phyloP scores from a whole-genome alignment of 495 filamentous ascomycete species.

The Tuber melanosporum region DNA sequence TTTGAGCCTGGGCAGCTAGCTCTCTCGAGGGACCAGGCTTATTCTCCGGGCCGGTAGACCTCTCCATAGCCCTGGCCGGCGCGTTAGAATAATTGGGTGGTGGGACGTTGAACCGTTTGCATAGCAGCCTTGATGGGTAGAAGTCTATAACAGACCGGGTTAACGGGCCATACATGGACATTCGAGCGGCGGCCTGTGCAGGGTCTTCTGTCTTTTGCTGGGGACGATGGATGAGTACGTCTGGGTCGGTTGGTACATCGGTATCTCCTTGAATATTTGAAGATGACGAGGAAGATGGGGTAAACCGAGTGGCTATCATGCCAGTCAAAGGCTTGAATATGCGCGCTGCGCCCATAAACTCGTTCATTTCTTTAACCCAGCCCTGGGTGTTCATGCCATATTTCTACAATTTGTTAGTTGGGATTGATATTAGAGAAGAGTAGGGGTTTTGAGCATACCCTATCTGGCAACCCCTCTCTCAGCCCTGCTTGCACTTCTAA shows the following conservation, averaged over 20 bases:
- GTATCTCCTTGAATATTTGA: conserved; percentile 44
- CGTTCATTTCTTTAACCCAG: conserved; percentile 71
- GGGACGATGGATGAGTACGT: conserved; percentile 52
- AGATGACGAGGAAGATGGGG: conserved; percentile 55
- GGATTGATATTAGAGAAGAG: neutral
- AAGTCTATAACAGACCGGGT: conserved; percentile 68
- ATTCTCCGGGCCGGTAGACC: conserved; percentile 33
- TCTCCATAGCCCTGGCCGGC: conserved; percentile 42
- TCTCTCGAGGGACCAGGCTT: conserved; percentile 39
- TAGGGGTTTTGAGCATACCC: conserved; percentile 38
- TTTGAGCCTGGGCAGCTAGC: conserved; percentile 47
- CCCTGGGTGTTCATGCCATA: conserved; percentile 59
- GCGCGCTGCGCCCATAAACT: conserved; percentile 80
- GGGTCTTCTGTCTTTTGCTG: conserved; percentile 65
- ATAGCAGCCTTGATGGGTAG: conserved; percentile 74
- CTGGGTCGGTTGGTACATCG: conserved; percentile 37
- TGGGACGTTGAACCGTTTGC: conserved; percentile 84
- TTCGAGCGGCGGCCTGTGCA: conserved; percentile 75
- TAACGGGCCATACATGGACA: conserved; percentile 89
- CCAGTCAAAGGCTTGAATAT: conserved; percentile 91
- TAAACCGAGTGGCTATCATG: conserved; percentile 88
- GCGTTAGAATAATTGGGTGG: conserved; percentile 44
- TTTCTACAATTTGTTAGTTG: conserved; percentile 28
- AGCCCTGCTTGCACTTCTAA: conserved; percentile 71
- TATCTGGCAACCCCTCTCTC: conserved; percentile 54